Percentiles rank a stretch among this genome's conserved stretches.
These are phyloP conservation scores for Clarireedia monteithiana DNA, from an alignment of 2,329 filamentous ascomycete species.

Conservation along the genomic window DNA sequence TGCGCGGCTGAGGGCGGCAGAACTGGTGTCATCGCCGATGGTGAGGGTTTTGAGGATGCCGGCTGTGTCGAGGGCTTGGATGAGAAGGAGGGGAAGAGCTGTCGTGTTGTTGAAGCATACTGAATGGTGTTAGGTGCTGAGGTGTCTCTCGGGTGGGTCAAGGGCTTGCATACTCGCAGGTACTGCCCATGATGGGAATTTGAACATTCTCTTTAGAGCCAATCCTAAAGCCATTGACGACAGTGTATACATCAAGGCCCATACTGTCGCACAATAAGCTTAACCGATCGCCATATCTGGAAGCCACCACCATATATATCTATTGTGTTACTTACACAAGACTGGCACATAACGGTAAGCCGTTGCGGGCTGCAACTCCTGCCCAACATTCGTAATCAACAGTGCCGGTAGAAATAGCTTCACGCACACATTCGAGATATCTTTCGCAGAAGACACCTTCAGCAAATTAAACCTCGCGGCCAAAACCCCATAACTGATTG, in stretches of 20 bases:
- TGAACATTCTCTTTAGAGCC: slow-evolving; percentile 30
- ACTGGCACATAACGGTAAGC: slow-evolving; percentile 32
- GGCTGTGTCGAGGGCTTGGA: slow-evolving; percentile 33
- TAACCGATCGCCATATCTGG: background rate
- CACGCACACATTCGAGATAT: slow-evolving; percentile 40
- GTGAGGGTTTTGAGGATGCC: slow-evolving; percentile 46
- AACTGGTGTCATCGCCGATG: slow-evolving; percentile 33
- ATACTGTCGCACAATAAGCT: slow-evolving; percentile 20
- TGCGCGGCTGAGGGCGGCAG: slow-evolving; percentile 46
- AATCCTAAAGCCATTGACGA: slow-evolving; percentile 36
- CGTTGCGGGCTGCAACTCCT: slow-evolving; percentile 32
- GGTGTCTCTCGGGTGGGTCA: no score
- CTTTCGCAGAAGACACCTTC: slow-evolving; percentile 30
- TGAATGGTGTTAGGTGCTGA: background rate
- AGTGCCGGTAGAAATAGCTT: slow-evolving; percentile 40
- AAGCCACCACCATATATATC: background rate
- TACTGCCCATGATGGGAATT: slow-evolving; percentile 39
- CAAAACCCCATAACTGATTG: slow-evolving; percentile 37
- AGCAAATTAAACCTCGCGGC: slow-evolving; percentile 35
- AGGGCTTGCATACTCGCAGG: slow-evolving; percentile 34
- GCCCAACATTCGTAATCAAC: slow-evolving; percentile 38
- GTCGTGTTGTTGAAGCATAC: slow-evolving; percentile 39
- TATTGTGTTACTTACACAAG: slow-evolving; percentile 14
- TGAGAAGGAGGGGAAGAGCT: slow-evolving; percentile 37
- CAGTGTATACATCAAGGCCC: slow-evolving; percentile 35